Percentiles rank a stretch among this genome's conserved stretches.
Evolutionary conservation across 768 basidiomycete species (phyloP).

Genomic region (Russula dissimulans): DNA sequence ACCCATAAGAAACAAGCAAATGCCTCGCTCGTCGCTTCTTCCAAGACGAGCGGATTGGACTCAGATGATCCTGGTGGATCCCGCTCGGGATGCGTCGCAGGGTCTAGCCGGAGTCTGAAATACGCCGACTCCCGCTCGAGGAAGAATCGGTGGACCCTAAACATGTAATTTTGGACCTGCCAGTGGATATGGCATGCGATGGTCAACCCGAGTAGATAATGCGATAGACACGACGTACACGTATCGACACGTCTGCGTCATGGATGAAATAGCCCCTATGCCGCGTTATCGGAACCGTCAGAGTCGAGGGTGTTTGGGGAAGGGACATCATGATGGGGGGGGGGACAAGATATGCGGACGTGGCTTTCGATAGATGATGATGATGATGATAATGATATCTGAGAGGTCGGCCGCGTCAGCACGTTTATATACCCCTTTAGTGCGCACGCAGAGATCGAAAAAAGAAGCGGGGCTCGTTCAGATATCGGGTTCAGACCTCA

Average conservation of each 20-base stretch:
- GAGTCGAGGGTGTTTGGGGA: neutral
- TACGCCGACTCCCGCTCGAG: slow-evolving; percentile 8
- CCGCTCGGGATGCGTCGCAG: slow-evolving; percentile 14
- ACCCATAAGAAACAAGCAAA: slow-evolving; percentile 29
- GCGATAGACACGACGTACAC: neutral
- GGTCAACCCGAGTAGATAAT: neutral
- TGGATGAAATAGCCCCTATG: slow-evolving; percentile 11
- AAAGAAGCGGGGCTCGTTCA: neutral
- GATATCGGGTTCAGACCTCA: neutral
- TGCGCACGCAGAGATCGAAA: neutral
- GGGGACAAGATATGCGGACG: neutral
- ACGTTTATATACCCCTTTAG: slow-evolving; percentile 5
- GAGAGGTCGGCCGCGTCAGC: neutral
- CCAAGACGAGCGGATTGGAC: slow-evolving; percentile 25
- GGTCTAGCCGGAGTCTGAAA: neutral
- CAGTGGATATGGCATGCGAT: slow-evolving; percentile 18
- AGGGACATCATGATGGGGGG: slow-evolving; percentile 1
- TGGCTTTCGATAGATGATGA: neutral
- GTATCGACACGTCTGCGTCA: slow-evolving; percentile 3
- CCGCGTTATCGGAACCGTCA: neutral
- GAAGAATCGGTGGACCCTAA: slow-evolving; percentile 5
- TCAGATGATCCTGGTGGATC: slow-evolving; percentile 25
- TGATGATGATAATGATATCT: neutral
- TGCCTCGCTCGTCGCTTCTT: slow-evolving; percentile 23
- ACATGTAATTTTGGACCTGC: slow-evolving; percentile 10